These are phyloP conservation scores for Cyclotella choctawhatcheeana DNA, from an alignment of 108 stramenopile genomes.

Conservation along the genomic window DNA sequence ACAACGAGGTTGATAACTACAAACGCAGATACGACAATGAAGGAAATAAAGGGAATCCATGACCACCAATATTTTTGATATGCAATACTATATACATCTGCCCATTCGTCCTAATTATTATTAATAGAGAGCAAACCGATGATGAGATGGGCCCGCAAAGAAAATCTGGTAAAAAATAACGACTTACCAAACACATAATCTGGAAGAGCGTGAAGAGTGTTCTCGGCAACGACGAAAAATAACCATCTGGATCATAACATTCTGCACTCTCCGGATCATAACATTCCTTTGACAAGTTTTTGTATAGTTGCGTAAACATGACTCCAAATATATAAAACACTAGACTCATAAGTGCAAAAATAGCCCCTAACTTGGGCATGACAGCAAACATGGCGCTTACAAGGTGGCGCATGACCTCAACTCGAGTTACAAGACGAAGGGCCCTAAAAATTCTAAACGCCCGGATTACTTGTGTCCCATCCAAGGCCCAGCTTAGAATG, in stretches of 20 bases:
- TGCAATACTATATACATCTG: neutral
- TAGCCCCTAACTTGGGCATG: slow-evolving; percentile 72
- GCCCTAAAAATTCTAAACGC: slow-evolving; percentile 83
- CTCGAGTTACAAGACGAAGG: slow-evolving; percentile 72
- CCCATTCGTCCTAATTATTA: slow-evolving; percentile 1
- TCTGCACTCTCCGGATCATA: slow-evolving; percentile 18
- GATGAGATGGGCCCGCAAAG: neutral
- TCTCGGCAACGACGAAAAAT: slow-evolving; percentile 56
- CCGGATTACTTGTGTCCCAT: slow-evolving; percentile 65
- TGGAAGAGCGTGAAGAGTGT: slow-evolving; percentile 73
- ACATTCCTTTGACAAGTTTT: slow-evolving; percentile 7
- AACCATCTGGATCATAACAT: slow-evolving; percentile 20
- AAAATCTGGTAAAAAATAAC: neutral
- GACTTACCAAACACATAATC: slow-evolving; percentile 75
- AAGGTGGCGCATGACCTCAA: slow-evolving; percentile 71
- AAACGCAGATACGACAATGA: slow-evolving; percentile 40
- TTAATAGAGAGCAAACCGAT: neutral
- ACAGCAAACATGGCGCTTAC: slow-evolving; percentile 69
- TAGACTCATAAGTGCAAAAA: slow-evolving; percentile 58
- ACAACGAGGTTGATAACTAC: slow-evolving; percentile 46
- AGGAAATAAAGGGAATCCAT: slow-evolving; percentile 38
- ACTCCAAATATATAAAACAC: slow-evolving; percentile 81
- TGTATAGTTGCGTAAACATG: slow-evolving; percentile 69
- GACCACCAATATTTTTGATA: slow-evolving; percentile 38
- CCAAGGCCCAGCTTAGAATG: slow-evolving; percentile 65